Evolutionary conservation across 257 asterid genomes (phyloP).

Genomic region (Nyctanthes arbortristis): DNA sequence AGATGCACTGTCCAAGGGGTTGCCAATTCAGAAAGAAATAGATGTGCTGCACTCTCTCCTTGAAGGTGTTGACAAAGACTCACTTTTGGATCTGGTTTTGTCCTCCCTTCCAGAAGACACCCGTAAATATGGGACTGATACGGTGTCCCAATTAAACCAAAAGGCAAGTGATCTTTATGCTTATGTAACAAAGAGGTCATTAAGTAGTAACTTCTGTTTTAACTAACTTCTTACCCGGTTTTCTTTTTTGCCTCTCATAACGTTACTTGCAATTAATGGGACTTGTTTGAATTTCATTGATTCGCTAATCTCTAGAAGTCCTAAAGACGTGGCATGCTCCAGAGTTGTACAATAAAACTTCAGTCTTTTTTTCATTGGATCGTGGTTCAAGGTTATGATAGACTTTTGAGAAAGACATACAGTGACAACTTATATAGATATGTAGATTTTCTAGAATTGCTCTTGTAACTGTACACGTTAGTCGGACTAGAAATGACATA

Average conservation of each 20-base stretch:
- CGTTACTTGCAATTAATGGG: neutral
- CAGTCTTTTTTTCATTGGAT: slow-evolving; percentile 3
- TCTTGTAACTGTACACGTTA: too few relatives aligned
- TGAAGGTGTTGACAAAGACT: slow-evolving; percentile 72
- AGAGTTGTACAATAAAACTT: neutral
- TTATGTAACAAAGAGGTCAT: neutral
- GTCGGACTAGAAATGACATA: too few relatives aligned
- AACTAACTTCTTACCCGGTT: slow-evolving; percentile 6
- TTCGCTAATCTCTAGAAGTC: neutral
- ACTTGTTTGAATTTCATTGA: neutral
- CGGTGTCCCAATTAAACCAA: slow-evolving; percentile 69
- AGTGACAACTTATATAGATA: too few relatives aligned
- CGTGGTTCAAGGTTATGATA: neutral
- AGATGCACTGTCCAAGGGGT: slow-evolving; percentile 85
- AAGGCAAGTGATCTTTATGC: slow-evolving; percentile 58
- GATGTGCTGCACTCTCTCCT: slow-evolving; percentile 59
- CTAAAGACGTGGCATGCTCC: slow-evolving; percentile 9
- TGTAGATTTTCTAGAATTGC: too few relatives aligned
- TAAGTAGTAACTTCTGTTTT: slow-evolving; percentile 1
- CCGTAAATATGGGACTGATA: slow-evolving; percentile 65
- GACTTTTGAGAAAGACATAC: too few relatives aligned
- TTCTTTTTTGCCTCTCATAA: slow-evolving; percentile 8
- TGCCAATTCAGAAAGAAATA: slow-evolving; percentile 82
- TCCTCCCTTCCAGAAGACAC: slow-evolving; percentile 90
- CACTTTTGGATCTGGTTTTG: slow-evolving; percentile 62